These are phyloP conservation scores for Fusarium tupiense DNA, from an alignment of 2,329 filamentous ascomycete genomes.

Conservation along the genomic window DNA sequence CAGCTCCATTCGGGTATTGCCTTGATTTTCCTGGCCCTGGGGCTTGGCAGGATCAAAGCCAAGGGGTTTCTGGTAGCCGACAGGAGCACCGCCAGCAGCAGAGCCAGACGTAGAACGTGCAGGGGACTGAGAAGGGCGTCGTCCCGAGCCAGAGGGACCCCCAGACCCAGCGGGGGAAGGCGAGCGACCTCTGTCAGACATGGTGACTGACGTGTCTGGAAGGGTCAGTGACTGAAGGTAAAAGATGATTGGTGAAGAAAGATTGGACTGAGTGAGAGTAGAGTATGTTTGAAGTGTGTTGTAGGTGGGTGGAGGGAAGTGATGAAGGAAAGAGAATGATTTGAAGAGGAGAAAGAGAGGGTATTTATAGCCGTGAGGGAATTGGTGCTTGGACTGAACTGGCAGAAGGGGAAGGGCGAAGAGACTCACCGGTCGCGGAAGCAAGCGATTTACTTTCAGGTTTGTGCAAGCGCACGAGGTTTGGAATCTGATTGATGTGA, in stretches of 20 bases:
- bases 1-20: slow-evolving; percentile 63
- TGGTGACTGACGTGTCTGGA: slow-evolving; percentile 22
- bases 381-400: neutral
- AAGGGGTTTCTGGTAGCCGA: slow-evolving; percentile 43
- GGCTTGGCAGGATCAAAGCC: slow-evolving; percentile 58
- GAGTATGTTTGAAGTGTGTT: neutral
- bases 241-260: neutral
- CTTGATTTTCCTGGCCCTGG: slow-evolving; percentile 45
- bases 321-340: neutral
- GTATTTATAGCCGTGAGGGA: neutral
- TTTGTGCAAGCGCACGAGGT: neutral
- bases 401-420: neutral
- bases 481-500: slow-evolving; percentile 18
- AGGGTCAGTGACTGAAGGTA: neutral
- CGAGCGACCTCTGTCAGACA: slow-evolving; percentile 49
- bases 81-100: slow-evolving; percentile 17
- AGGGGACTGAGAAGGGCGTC: slow-evolving; percentile 35
- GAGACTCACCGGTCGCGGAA: slow-evolving; percentile 16
- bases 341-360: neutral
- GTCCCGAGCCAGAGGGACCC: slow-evolving; percentile 25
- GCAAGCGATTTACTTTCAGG: neutral
- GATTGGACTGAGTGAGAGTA: neutral
- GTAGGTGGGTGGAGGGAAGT: neutral
- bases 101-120: slow-evolving; percentile 31
- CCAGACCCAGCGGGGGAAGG: slow-evolving; percentile 33